Conservation (phyloP, 768 basidiomycete genomes). For the Artomyces pyxidatus region DNA sequence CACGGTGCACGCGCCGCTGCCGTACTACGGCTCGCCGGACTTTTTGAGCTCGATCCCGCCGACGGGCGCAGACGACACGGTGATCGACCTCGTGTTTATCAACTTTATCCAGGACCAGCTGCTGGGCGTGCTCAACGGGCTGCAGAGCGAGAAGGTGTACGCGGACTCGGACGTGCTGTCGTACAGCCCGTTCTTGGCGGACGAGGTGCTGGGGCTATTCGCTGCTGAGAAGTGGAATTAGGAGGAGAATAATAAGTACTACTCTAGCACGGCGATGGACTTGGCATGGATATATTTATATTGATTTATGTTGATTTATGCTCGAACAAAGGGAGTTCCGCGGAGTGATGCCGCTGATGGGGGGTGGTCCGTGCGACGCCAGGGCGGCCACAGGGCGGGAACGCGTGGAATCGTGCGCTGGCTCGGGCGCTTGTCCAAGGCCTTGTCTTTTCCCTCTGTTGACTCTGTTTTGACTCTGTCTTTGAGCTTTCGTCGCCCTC, state of each 20-base stretch:
- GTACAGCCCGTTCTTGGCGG: slow-evolving; percentile 47
- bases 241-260: no score
- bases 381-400: no score
- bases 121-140: slow-evolving; percentile 44
- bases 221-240: slow-evolving; percentile 35
- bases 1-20: slow-evolving; percentile 50
- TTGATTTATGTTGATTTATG: no score
- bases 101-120: slow-evolving; percentile 55
- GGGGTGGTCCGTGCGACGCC: no score
- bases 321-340: no score
- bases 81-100: slow-evolving; percentile 70
- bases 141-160: slow-evolving; percentile 44
- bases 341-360: no score
- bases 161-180: slow-evolving; percentile 40
- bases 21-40: slow-evolving; percentile 44
- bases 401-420: no score
- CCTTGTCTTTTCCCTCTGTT: neutral
- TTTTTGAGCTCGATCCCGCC: slow-evolving; percentile 55
- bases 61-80: slow-evolving; percentile 36
- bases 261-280: no score
- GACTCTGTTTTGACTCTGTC: neutral
- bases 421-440: neutral
- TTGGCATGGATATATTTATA: no score
- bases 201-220: slow-evolving; percentile 47
- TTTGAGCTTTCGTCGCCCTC: neutral